These are phyloP conservation scores for Paxillus ammoniavirescens DNA, from an alignment of 768 basidiomycete genomes.

Conservation along the genomic window DNA sequence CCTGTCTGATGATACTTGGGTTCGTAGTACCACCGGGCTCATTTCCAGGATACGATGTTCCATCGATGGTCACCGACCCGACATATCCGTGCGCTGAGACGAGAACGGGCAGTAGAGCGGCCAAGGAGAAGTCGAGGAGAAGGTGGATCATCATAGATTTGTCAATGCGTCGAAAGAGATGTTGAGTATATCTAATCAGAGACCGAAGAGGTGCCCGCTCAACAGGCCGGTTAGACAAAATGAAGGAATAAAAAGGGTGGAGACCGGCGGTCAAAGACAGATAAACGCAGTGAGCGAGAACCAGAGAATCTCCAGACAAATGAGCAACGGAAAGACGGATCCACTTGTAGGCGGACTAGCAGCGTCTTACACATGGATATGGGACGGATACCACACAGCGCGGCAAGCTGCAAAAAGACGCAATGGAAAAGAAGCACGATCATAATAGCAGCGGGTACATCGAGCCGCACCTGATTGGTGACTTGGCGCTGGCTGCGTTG, in stretches of 20 bases:
- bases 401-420: conserved; percentile 3
- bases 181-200: not conserved
- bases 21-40: conserved; percentile 31
- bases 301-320: not conserved
- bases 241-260: conserved; percentile 2
- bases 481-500: conserved; percentile 2
- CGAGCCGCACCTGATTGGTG: conserved; percentile 4
- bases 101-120: conserved; percentile 15
- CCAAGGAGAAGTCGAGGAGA: conserved; percentile 8
- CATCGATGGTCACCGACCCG: conserved; percentile 28
- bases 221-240: conserved; percentile 15
- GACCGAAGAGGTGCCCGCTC: conserved; percentile 15
- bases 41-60: conserved; percentile 28
- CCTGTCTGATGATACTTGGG: conserved; percentile 43
- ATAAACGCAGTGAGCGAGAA: not conserved
- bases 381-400: conserved; percentile 16
- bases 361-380: conserved; percentile 12
- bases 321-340: not conserved
- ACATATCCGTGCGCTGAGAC: conserved; percentile 33
- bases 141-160: conserved; percentile 13
- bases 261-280: not conserved
- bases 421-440: not conserved
- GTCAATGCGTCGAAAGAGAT: not conserved
- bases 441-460: not conserved
- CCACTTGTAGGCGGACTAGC: conserved; percentile 18